These are phyloP conservation scores for Aegle marmelos DNA, from an alignment of 345 rosid genomes.

Conservation along the genomic window DNA sequence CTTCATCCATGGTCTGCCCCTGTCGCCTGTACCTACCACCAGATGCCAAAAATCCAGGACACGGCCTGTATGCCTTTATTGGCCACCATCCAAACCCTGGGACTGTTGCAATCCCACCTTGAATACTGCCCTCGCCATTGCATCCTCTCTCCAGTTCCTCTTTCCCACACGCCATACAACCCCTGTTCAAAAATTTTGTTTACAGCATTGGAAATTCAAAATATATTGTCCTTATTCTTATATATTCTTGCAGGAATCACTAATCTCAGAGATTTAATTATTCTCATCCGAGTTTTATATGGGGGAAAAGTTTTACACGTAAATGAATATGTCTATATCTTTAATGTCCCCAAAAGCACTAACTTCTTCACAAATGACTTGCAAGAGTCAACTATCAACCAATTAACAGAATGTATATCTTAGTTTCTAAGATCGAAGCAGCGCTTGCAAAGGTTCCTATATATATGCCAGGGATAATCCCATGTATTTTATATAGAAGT, in stretches of 20 bases:
- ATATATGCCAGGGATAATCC: neutral
- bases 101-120: slow-evolving; percentile 93
- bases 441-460: neutral
- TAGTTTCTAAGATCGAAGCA: neutral
- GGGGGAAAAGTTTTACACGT: neutral
- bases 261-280: neutral
- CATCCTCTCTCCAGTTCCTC: slow-evolving; percentile 81
- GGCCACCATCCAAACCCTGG: slow-evolving; percentile 99
- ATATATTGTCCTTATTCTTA: neutral
- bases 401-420: neutral
- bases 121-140: slow-evolving; percentile 92
- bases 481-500: no score
- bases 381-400: neutral
- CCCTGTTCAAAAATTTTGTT: slow-evolving; percentile 35
- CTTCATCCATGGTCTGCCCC: slow-evolving; percentile 96
- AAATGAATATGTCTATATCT: neutral
- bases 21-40: slow-evolving; percentile 75
- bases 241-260: neutral
- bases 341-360: neutral
- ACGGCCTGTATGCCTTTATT: slow-evolving; percentile 91
- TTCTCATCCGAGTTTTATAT: neutral
- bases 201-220: neutral
- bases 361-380: neutral
- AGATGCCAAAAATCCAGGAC: slow-evolving; percentile 81
- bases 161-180: slow-evolving; percentile 79